phyloP scores from a whole-genome alignment of 805 yeast species.

The Ogataea thermomethanolica region DNA sequence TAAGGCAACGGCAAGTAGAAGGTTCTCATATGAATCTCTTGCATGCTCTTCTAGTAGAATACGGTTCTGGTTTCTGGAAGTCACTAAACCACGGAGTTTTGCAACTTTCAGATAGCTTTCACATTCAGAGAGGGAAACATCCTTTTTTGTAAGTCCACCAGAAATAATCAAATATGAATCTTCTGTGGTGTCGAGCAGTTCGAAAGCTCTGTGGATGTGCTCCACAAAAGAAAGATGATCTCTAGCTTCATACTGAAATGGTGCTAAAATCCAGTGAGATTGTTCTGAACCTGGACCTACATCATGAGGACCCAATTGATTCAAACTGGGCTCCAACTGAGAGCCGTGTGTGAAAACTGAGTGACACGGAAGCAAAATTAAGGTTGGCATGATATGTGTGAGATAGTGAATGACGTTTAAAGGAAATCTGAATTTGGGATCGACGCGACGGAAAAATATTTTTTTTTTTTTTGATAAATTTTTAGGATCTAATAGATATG shows the following conservation, averaged over 20 bases:
- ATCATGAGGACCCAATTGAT: constrained; percentile 1
- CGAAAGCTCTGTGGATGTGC: constrained; percentile 51
- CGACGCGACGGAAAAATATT: constrained; percentile 8
- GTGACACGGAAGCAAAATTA: constrained; percentile 51
- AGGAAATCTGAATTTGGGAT: not conserved
- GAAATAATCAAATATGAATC: constrained; percentile 26
- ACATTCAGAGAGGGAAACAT: constrained; percentile 52
- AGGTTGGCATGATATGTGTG: constrained; percentile 11
- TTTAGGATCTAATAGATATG: constrained; percentile 8
- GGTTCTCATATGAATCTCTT: constrained; percentile 76
- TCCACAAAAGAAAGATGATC: constrained; percentile 65
- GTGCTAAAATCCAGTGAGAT: constrained; percentile 63
- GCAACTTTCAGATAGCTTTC: constrained; percentile 52
- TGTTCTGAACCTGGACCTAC: constrained; percentile 42
- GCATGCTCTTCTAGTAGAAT: constrained; percentile 67
- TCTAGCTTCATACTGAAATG: constrained; percentile 64
- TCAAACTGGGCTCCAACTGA: not conserved
- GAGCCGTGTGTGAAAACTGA: constrained; percentile 24
- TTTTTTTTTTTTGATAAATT: not conserved
- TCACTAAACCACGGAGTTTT: constrained; percentile 28
- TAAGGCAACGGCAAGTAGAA: constrained; percentile 55
- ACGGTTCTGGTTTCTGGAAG: constrained; percentile 13
- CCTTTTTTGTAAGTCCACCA: constrained; percentile 71
- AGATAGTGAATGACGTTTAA: too few species aligned
- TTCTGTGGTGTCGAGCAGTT: constrained; percentile 28